These are phyloP conservation scores for Waitea zeae DNA, from an alignment of 1,284 basidiomycete genomes.

Conservation along the genomic window DNA sequence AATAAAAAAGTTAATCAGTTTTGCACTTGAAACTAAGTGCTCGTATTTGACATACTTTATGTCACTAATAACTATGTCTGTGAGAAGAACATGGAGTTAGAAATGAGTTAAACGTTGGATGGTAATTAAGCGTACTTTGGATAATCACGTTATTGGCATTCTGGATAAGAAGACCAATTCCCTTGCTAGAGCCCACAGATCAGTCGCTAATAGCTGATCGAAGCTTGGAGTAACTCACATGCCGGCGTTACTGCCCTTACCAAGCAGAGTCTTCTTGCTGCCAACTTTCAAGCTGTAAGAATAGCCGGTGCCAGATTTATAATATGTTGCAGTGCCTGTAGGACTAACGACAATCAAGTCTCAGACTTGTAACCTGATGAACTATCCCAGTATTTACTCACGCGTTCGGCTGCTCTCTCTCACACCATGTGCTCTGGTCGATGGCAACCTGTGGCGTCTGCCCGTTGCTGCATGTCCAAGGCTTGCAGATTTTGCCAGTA, in stretches of 20 bases:
- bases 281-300: constrained; percentile 10
- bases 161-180: constrained; percentile 13
- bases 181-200: constrained; percentile 8
- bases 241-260: constrained; percentile 11
- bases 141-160: constrained; percentile 17
- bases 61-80: constrained; percentile 12
- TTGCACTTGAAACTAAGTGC: not conserved
- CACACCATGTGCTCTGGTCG: constrained; percentile 15
- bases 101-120: too few species aligned
- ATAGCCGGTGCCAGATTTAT: not conserved
- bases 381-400: not conserved
- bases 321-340: not conserved
- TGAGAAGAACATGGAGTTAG: too few species aligned
- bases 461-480: constrained; percentile 15
- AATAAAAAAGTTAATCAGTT: constrained; percentile 8
- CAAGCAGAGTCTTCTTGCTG: constrained; percentile 14
- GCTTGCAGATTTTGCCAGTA: constrained; percentile 9
- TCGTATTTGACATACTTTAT: not conserved
- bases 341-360: too few species aligned
- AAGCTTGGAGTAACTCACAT: constrained; percentile 6
- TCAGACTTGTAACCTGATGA: too few species aligned
- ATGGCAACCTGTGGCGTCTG: constrained; percentile 15
- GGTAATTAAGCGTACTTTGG: too few species aligned
- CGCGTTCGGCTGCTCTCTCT: constrained; percentile 11
- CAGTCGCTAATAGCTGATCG: too few species aligned